These are phyloP conservation scores for Candida gorgasii DNA, from an alignment of 805 yeast species.

Conservation along the genomic window DNA sequence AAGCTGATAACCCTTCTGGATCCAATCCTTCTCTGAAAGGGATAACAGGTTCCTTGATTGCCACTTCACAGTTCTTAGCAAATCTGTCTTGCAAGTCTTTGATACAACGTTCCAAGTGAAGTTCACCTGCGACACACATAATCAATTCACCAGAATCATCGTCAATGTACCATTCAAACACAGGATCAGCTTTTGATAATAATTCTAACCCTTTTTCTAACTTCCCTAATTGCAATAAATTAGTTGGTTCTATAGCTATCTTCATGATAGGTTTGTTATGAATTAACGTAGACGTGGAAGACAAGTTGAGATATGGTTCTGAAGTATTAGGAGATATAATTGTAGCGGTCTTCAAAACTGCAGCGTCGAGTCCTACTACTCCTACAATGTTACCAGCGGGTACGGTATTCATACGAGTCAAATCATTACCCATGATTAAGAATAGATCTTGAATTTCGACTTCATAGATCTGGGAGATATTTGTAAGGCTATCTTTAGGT, in stretches of 20 bases:
- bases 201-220: constrained; percentile 77
- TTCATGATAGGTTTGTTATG: constrained; percentile 87
- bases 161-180: constrained; percentile 81
- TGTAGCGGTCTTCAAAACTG: constrained; percentile 85
- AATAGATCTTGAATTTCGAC: constrained; percentile 69
- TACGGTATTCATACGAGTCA: constrained; percentile 72
- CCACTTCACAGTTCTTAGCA: constrained; percentile 81
- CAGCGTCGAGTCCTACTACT: constrained; percentile 84
- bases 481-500: constrained; percentile 29
- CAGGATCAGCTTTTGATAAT: constrained; percentile 89
- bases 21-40: constrained; percentile 88
- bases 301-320: constrained; percentile 65
- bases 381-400: constrained; percentile 97
- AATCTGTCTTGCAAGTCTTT: constrained; percentile 88
- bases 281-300: constrained; percentile 46
- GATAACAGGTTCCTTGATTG: constrained; percentile 87
- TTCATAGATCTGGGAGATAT: constrained; percentile 55
- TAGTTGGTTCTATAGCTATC: constrained; percentile 93
- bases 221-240: constrained; percentile 75
- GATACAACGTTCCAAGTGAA: constrained; percentile 91
- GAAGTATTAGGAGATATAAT: constrained; percentile 55
- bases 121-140: constrained; percentile 93
- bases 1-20: constrained; percentile 47
- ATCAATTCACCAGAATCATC: constrained; percentile 89
- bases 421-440: constrained; percentile 89